Conservation (phyloP, 1,284 basidiomycete genomes). For the Melampsora allii-populina region DNA sequence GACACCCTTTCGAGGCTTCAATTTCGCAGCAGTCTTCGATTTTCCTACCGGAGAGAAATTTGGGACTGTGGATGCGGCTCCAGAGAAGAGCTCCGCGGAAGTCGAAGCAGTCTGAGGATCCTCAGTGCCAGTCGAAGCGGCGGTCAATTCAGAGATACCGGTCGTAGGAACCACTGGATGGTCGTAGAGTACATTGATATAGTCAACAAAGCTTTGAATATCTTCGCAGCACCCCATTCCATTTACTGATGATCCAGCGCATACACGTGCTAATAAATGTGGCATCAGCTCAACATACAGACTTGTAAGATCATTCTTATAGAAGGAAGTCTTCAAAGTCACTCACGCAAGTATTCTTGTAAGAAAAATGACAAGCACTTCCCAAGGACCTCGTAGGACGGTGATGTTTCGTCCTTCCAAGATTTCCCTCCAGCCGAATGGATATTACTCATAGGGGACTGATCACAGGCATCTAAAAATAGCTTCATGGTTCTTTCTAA, state of each 20-base stretch:
- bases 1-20: constrained; percentile 41
- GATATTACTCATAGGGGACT: constrained; percentile 8
- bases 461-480: constrained; percentile 40
- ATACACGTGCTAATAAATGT: background rate
- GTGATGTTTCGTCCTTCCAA: constrained; percentile 17
- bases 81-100: background rate
- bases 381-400: constrained; percentile 15
- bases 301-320: background rate
- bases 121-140: background rate
- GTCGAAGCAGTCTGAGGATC: background rate
- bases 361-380: constrained; percentile 39
- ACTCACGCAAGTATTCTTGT: constrained; percentile 36
- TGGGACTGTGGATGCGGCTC: background rate
- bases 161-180: constrained; percentile 13
- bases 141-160: constrained; percentile 18
- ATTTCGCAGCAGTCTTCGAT: constrained; percentile 33
- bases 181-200: constrained; percentile 18
- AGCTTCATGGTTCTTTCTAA: constrained; percentile 29
- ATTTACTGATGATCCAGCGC: background rate
- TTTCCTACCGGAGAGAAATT: constrained; percentile 2
- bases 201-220: constrained; percentile 30
- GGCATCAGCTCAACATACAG: no score
- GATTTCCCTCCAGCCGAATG: constrained; percentile 12
- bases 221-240: constrained; percentile 20
- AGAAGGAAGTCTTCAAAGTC: background rate